Evolutionary conservation across 208 protist genomes (phyloP).

Genomic region (Trypanosoma brucei): DNA sequence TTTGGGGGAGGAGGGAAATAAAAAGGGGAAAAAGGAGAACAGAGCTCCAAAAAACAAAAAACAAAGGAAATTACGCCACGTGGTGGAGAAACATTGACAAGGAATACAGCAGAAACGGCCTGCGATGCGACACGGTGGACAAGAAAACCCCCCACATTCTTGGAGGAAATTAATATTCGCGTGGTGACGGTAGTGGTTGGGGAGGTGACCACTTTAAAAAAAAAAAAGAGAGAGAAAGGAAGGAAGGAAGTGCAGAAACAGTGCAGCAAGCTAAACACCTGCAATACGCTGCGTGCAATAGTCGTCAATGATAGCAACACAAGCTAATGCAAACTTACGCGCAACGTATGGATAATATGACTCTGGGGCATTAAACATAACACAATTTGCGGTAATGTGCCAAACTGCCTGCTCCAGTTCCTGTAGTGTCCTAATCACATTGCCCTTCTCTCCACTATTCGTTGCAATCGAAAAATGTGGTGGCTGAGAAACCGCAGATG

Average conservation of each 20-base stretch:
- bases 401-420: conserved; percentile 73
- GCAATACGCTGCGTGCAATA: conserved; percentile 52
- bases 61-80: too few species aligned
- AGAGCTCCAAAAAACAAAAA: too few species aligned
- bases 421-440: conserved; percentile 34
- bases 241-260: not conserved
- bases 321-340: conserved; percentile 48
- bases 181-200: too few species aligned
- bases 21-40: too few species aligned
- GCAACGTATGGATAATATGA: conserved; percentile 66
- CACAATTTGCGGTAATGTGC: conserved; percentile 81
- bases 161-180: too few species aligned
- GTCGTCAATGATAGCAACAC: conserved; percentile 44
- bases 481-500: not conserved
- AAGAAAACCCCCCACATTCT: too few species aligned
- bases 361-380: conserved; percentile 80
- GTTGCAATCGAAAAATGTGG: not conserved
- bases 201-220: not conserved
- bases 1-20: too few species aligned
- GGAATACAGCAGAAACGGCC: too few species aligned
- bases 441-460: conserved; percentile 5
- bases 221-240: not conserved
- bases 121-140: too few species aligned
- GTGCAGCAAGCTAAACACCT: not conserved
- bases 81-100: too few species aligned